Conservation (phyloP, 257 asterid genomes). For the Mitragyna speciosa region DNA sequence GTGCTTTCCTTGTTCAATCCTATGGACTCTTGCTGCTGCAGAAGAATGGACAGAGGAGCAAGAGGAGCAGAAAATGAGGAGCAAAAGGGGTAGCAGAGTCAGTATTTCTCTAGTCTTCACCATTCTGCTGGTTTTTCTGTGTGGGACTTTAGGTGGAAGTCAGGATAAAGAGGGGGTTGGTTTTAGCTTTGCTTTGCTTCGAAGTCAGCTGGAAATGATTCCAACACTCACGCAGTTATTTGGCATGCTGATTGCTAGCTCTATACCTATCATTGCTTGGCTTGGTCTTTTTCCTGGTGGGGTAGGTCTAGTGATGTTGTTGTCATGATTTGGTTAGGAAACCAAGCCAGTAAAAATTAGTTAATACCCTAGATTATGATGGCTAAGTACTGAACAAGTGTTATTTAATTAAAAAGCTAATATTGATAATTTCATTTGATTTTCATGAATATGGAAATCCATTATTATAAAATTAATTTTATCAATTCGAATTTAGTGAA, state of each 20-base stretch:
- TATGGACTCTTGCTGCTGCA: conserved; percentile 17
- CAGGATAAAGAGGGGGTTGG: conserved; percentile 30
- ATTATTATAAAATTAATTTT: too few relatives aligned
- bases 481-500: too few relatives aligned
- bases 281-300: conserved; percentile 22
- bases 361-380: neutral
- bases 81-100: conserved; percentile 38
- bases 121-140: conserved; percentile 28
- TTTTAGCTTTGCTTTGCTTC: conserved; percentile 43
- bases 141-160: conserved; percentile 13
- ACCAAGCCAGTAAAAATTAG: neutral
- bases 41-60: conserved; percentile 22
- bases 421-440: too few relatives aligned
- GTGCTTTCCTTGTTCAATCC: conserved; percentile 13
- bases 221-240: conserved; percentile 12
- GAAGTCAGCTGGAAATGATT: conserved; percentile 43
- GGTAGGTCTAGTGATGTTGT: conserved; percentile 22
- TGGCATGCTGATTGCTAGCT: conserved; percentile 22
- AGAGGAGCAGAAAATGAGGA: conserved; percentile 29
- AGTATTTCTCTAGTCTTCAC: conserved; percentile 25
- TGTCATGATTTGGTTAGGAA: conserved; percentile 26
- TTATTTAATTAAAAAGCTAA: too few relatives aligned
- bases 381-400: neutral
- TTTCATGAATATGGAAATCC: too few relatives aligned
- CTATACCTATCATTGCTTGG: conserved; percentile 1